Evolutionary conservation across 306 rosid genomes (phyloP), one percentile per base, ranked within the genome.

Genomic region (Prunus armeniaca): DNA sequence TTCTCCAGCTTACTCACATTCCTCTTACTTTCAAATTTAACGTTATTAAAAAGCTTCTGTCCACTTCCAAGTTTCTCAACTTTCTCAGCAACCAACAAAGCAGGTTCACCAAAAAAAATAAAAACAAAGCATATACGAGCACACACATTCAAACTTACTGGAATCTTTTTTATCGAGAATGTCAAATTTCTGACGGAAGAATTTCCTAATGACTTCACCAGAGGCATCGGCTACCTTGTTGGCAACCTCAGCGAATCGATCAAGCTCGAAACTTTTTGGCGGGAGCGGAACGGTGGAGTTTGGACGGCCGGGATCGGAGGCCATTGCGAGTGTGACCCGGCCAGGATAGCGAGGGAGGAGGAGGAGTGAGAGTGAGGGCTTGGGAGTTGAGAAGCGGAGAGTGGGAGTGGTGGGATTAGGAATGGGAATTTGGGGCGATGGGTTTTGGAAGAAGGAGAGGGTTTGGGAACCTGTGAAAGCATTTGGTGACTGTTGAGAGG

Each of bases 191-290:
- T 85, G 82, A 22, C 97, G 82, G 81, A 95, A 95, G 74, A 90
- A 92, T n/a, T 84, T 76, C 61, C 97, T 80, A 65, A 89, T 91
- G 1, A 92, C 90, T 70, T 83, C 83, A 18, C 98, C 97, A 45
- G 97, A 89, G 30, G 97, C 97, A n/a, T 95, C 97, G 22, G 98
- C 97, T 20, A 80, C 86, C 74, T 78, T 80, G 81, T 83, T 87
- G 66, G 88, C 97, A 27, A 90, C 86, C 25, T 83, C 80, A 34
- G 84, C 76, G 70, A 92, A 88, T 54, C 64, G 88, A 69, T 81
- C 83, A 10, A 90, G 86, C 19, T 91, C 85, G 17, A 20, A 66
- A 32, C 50, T 74, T 9, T 56, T 54, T 3, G 47, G 50, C 63
- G 78, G 51, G 1, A 65, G 63, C 14, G 70, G 8, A 27, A 52